Evolutionary conservation across 2,329 filamentous ascomycete genomes (phyloP).

Genomic region (Colletotrichum filicis): DNA sequence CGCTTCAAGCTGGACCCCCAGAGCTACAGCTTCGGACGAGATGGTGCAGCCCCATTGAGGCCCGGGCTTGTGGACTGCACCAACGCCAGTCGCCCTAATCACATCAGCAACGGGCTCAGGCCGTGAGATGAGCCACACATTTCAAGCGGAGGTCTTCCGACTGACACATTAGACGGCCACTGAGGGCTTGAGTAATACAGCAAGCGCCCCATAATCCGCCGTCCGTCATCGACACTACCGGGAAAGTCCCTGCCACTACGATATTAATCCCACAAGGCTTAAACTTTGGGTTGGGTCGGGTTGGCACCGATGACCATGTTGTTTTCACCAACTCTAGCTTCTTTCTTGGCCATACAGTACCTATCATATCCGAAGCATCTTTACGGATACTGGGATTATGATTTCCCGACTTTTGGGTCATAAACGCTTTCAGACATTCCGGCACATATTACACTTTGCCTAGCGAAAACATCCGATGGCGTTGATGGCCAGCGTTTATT

Average conservation of each 20-base stretch:
- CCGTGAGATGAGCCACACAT: background rate
- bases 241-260: conserved; percentile 12
- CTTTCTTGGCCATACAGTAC: background rate
- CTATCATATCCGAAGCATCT: conserved; percentile 8
- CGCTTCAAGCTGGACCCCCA: conserved; percentile 2
- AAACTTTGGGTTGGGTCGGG: conserved; percentile 14
- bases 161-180: conserved; percentile 14
- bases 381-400: background rate
- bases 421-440: background rate
- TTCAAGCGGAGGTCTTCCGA: conserved; percentile 15
- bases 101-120: background rate
- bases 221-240: background rate
- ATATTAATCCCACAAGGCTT: conserved; percentile 27
- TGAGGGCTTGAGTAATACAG: background rate
- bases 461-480: background rate
- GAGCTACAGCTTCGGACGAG: conserved; percentile 6
- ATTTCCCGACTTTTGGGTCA: background rate
- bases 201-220: background rate
- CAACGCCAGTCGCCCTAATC: background rate
- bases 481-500: conserved; percentile 12
- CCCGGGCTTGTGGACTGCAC: conserved; percentile 2
- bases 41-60: conserved; percentile 15
- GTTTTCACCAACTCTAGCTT: background rate
- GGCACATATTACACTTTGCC: background rate
- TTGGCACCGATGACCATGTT: background rate